Conservation (phyloP, 1,139 yeast genomes). For the Taphrina betulina region DNA sequence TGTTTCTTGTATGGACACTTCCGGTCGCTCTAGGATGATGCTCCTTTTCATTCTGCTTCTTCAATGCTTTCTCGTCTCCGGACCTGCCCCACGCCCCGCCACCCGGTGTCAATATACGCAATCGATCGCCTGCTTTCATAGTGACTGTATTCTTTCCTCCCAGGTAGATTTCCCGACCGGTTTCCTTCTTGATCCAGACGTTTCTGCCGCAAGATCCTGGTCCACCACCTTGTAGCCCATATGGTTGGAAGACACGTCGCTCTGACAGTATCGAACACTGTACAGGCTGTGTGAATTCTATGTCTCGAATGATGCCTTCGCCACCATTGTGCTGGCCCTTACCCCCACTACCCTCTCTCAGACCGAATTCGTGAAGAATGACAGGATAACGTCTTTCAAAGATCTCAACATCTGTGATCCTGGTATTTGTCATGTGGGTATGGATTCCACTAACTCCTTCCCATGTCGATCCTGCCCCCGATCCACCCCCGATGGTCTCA, state of each 20-base stretch:
- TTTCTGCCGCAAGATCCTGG: constrained; percentile 62
- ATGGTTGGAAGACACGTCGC: constrained; percentile 59
- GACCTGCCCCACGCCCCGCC: constrained; percentile 48
- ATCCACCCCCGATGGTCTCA: constrained; percentile 48
- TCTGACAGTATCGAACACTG: constrained; percentile 62
- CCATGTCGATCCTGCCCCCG: constrained; percentile 67
- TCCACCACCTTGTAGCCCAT: constrained; percentile 61
- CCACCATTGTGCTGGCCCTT: constrained; percentile 58
- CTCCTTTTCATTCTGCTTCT: neutral
- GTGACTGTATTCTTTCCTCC: constrained; percentile 61
- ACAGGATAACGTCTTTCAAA: constrained; percentile 68
- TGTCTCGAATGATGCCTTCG: constrained; percentile 61
- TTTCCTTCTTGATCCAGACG: constrained; percentile 49
- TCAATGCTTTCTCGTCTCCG: neutral
- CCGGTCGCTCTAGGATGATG: constrained; percentile 23
- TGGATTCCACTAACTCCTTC: constrained; percentile 65
- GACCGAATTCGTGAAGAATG: constrained; percentile 55
- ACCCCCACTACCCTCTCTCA: constrained; percentile 61
- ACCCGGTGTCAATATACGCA: constrained; percentile 55
- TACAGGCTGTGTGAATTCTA: constrained; percentile 57
- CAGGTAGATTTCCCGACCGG: constrained; percentile 46
- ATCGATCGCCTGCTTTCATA: constrained; percentile 56
- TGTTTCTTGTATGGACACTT: constrained; percentile 6
- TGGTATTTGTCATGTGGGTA: constrained; percentile 68
- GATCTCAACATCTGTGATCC: constrained; percentile 68